Conservation (phyloP, 768 basidiomycete genomes). For the Russula sp. region DNA sequence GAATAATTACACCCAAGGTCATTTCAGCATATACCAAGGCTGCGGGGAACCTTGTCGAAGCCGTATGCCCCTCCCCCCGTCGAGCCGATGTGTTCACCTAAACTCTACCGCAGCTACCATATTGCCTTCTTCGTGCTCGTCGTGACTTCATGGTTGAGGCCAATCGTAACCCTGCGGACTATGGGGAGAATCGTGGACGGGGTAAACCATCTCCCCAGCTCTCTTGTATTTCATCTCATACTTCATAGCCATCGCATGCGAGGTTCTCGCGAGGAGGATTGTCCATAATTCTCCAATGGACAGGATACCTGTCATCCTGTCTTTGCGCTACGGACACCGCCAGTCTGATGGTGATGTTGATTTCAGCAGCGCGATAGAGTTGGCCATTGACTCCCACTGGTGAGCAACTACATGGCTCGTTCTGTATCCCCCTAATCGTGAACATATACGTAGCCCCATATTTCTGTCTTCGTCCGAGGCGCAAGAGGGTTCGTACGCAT, state of each 20-base stretch:
- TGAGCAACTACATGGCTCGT: slow-evolving; percentile 27
- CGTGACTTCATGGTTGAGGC: slow-evolving; percentile 80
- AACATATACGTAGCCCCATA: slow-evolving; percentile 44
- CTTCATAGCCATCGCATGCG: slow-evolving; percentile 66
- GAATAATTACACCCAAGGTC: slow-evolving; percentile 76
- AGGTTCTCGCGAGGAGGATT: slow-evolving; percentile 74
- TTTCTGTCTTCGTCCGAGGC: slow-evolving; percentile 83
- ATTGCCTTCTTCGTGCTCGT: slow-evolving; percentile 68
- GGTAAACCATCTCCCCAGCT: slow-evolving; percentile 37
- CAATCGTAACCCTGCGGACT: slow-evolving; percentile 74
- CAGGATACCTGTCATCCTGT: slow-evolving; percentile 62
- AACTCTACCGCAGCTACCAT: slow-evolving; percentile 52
- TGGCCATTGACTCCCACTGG: slow-evolving; percentile 92
- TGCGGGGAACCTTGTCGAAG: slow-evolving; percentile 83
- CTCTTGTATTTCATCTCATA: neutral
- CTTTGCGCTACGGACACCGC: slow-evolving; percentile 62
- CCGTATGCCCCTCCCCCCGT: slow-evolving; percentile 40
- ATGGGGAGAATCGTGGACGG: slow-evolving; percentile 76
- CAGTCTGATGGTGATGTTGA: slow-evolving; percentile 77
- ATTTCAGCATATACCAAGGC: slow-evolving; percentile 69
- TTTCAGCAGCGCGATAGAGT: slow-evolving; percentile 70
- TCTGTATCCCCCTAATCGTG: neutral
- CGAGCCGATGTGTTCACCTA: neutral
- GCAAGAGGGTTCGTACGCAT: slow-evolving; percentile 53
- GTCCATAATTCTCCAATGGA: slow-evolving; percentile 64